Evolutionary conservation across 2,329 filamentous ascomycete species (phyloP).

Genomic region (Grosmannia serpens): DNA sequence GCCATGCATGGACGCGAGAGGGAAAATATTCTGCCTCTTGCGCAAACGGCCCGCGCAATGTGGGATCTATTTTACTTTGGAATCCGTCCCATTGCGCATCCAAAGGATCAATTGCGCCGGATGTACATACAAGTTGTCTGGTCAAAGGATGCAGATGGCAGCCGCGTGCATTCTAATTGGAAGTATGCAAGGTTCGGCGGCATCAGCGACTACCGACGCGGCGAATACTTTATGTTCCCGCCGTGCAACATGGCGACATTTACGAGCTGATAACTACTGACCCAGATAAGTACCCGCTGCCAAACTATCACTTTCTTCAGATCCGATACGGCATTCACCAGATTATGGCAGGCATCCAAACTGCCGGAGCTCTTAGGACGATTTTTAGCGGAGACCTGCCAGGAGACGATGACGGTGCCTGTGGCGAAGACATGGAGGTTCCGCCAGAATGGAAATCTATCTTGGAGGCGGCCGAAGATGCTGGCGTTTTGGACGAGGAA

Average conservation of each 20-base stretch:
- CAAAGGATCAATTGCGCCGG: neutral
- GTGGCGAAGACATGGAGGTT: neutral
- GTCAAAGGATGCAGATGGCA: neutral
- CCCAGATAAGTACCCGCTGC: neutral
- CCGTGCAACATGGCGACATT: neutral
- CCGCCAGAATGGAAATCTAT: neutral
- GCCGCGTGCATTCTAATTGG: neutral
- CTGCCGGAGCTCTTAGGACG: neutral
- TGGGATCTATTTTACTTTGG: neutral
- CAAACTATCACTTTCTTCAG: neutral
- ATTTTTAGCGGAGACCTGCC: slow-evolving; percentile 1
- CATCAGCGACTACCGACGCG: neutral
- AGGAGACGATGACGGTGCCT: neutral
- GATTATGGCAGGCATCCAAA: slow-evolving; percentile 1
- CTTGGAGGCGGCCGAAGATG: slow-evolving; percentile 2
- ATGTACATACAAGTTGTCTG: neutral
- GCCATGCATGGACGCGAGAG: neutral
- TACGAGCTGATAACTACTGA: neutral
- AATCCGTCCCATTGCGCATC: slow-evolving; percentile 1
- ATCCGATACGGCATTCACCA: slow-evolving; percentile 3
- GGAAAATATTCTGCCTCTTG: neutral
- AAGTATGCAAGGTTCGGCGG: neutral
- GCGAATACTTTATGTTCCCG: neutral
- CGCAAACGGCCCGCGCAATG: neutral
- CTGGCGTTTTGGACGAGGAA: neutral